These are phyloP conservation scores for Bretziella fagacearum DNA, from an alignment of 2,329 filamentous ascomycete genomes.

Conservation along the genomic window DNA sequence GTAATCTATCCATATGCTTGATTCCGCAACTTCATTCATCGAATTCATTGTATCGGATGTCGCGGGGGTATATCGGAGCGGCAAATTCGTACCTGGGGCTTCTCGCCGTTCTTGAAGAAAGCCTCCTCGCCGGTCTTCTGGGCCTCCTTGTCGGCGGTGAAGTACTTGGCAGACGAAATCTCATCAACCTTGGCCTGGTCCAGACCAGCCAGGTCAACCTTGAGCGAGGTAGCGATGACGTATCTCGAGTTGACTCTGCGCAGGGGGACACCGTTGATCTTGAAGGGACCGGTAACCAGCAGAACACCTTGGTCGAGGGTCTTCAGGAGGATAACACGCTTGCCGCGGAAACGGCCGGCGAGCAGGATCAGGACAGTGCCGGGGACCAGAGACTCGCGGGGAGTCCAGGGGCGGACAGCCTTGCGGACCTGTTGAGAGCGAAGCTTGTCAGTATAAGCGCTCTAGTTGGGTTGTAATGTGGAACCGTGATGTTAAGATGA, in stretches of 20 bases:
- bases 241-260: conserved; percentile 87
- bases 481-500: neutral
- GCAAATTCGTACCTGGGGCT: conserved; percentile 61
- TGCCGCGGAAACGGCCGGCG: conserved; percentile 98
- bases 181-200: conserved; percentile 82
- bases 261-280: conserved; percentile 98
- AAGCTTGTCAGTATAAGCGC: conserved; percentile 12
- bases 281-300: conserved; percentile 98
- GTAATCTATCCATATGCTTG: neutral
- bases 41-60: neutral
- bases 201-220: conserved; percentile 68
- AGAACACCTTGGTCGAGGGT: conserved; percentile 92
- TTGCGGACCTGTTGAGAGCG: conserved; percentile 63
- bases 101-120: conserved; percentile 99
- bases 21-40: neutral
- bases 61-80: neutral
- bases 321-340: conserved; percentile 99
- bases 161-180: conserved; percentile 68
- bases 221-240: conserved; percentile 79
- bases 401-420: conserved; percentile 70
- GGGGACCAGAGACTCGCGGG: conserved; percentile 77
- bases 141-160: conserved; percentile 83
- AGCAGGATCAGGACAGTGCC: conserved; percentile 97
- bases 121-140: conserved; percentile 96
- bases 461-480: neutral